phyloP scores from a whole-genome alignment of 345 rosid genomes.

The Trapa incisa region DNA sequence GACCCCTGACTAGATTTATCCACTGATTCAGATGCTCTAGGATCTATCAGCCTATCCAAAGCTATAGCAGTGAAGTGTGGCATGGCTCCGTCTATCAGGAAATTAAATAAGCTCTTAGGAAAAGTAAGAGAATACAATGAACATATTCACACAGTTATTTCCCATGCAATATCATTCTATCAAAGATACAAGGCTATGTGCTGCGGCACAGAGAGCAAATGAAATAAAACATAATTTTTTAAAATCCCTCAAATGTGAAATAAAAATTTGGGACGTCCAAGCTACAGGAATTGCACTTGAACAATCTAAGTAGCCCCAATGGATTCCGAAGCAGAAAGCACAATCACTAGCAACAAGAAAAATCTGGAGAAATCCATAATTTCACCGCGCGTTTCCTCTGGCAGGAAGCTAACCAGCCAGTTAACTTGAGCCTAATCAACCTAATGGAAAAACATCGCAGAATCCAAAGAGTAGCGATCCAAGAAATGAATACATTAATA shows the following conservation, averaged over 20 bases:
- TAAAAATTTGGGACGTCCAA: background rate
- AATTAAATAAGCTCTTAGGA: conserved; percentile 12
- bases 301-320: background rate
- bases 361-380: background rate
- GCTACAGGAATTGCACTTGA: background rate
- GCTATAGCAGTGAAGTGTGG: conserved; percentile 61
- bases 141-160: too few relatives aligned
- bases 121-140: background rate
- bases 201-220: too few relatives aligned
- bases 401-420: background rate
- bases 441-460: background rate
- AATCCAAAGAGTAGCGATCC: background rate
- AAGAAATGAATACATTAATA: background rate
- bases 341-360: background rate
- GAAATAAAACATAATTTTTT: too few relatives aligned
- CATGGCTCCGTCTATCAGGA: conserved; percentile 50
- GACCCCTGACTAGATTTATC: conserved; percentile 26
- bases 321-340: too few relatives aligned
- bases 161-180: too few relatives aligned
- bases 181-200: too few relatives aligned
- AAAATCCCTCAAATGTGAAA: too few relatives aligned
- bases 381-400: background rate
- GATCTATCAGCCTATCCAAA: conserved; percentile 49
- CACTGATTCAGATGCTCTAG: conserved; percentile 37
- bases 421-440: background rate